Conservation (phyloP, 1,284 basidiomycete species). For the Cryptococcus sp. region DNA sequence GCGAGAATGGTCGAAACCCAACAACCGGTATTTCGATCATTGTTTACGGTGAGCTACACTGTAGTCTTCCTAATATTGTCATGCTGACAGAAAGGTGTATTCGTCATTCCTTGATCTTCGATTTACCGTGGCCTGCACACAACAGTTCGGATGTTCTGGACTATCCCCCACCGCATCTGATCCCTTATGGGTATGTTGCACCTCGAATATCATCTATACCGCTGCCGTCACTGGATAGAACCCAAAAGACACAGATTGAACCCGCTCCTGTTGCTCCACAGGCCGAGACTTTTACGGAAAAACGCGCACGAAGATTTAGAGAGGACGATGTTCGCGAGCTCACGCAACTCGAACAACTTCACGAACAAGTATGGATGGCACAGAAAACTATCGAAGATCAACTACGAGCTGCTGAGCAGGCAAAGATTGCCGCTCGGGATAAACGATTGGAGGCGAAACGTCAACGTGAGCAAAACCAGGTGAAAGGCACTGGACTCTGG, state of each 20-base stretch:
- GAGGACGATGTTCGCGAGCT: slow-evolving; percentile 24
- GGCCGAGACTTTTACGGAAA: slow-evolving; percentile 14
- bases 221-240: slow-evolving; percentile 30
- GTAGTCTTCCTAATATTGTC: not conserved
- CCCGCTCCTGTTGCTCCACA: slow-evolving; percentile 12
- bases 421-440: slow-evolving; percentile 20
- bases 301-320: slow-evolving; percentile 13
- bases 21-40: slow-evolving; percentile 33
- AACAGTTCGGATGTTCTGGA: slow-evolving; percentile 23
- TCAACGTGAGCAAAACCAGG: slow-evolving; percentile 22
- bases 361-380: slow-evolving; percentile 25
- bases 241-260: slow-evolving; percentile 20
- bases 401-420: slow-evolving; percentile 9
- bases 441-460: slow-evolving; percentile 25
- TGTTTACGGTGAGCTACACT: slow-evolving; percentile 28
- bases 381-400: slow-evolving; percentile 15
- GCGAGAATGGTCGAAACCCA: slow-evolving; percentile 29
- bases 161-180: slow-evolving; percentile 35
- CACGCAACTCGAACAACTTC: slow-evolving; percentile 20
- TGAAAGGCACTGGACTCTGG: slow-evolving; percentile 40
- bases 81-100: slow-evolving; percentile 25
- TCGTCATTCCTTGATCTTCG: slow-evolving; percentile 43
- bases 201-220: slow-evolving; percentile 26
- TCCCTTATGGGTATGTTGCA: slow-evolving; percentile 27
- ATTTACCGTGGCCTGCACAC: slow-evolving; percentile 40